Conservation (phyloP, 495 filamentous ascomycete genomes). For the Amorphotheca resinae region DNA sequence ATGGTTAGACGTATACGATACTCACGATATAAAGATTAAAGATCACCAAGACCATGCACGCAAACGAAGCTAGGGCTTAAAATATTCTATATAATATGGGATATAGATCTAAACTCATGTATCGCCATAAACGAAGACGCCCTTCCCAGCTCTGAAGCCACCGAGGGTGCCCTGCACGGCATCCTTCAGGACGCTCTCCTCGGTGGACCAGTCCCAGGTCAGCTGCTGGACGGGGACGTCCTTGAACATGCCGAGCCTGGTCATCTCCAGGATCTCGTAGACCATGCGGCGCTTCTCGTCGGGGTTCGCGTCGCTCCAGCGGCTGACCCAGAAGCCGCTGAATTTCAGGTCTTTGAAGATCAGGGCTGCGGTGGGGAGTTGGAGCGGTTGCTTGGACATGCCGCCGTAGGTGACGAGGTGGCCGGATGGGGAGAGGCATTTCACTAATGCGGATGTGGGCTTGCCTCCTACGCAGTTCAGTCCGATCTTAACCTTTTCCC, state of each 20-base stretch:
- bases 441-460: constrained; percentile 58
- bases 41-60: too few relatives aligned
- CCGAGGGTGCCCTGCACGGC: constrained; percentile 65
- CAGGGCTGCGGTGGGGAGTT: constrained; percentile 60
- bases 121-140: constrained; percentile 58
- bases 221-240: constrained; percentile 71
- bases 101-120: too few relatives aligned
- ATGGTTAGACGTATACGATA: too few relatives aligned
- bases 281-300: constrained; percentile 66
- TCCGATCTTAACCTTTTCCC: constrained; percentile 58
- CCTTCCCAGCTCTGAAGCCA: constrained; percentile 76
- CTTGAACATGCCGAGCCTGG: constrained; percentile 61
- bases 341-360: constrained; percentile 87
- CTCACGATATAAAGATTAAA: too few relatives aligned
- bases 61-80: too few relatives aligned
- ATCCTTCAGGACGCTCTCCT: constrained; percentile 43
- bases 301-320: constrained; percentile 69
- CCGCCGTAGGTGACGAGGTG: constrained; percentile 90
- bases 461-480: constrained; percentile 96
- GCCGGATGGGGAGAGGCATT: constrained; percentile 48
- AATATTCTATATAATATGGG: too few relatives aligned
- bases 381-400: constrained; percentile 77
- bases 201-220: constrained; percentile 68
- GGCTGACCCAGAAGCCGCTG: constrained; percentile 88
- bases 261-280: constrained; percentile 65